Evolutionary conservation across 768 basidiomycete species (phyloP), one percentile per base, ranked within the genome.

Genomic region (Tubosaeta brunneosetosa): DNA sequence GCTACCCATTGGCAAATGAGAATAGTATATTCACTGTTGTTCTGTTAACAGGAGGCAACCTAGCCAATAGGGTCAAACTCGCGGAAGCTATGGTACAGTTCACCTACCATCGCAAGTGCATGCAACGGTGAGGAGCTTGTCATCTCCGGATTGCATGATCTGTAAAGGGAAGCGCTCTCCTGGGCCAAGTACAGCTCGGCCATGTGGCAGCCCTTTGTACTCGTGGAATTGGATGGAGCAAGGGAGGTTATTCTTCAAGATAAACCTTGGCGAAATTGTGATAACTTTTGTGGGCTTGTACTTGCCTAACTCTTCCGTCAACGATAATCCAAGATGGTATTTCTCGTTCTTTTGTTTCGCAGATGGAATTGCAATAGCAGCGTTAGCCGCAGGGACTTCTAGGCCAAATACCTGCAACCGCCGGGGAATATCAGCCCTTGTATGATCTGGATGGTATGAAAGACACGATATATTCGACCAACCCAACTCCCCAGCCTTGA

Each of bases 251-350:
- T 97, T 99, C 69, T 85, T 89, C 59, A 98, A 69, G 56, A 98
- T 73, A 74, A 94, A 98, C 43, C 97, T 83, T 26, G 97, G 97
- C 8, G 89, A 77, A 34, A 98, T 73, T 0, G 90, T 94, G 58
- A 99, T 85, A 59, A 97, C 86, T 72, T 97, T 98, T 26, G 87
- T 88, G 32, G 97, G 74, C 66, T 97, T 97, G 69, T 97, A 98
- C 75, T 97, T 97, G 33, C 97, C 97, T 16, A 86, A 74, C 2
- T 94, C 97, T 69, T 95, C 94, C 14, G 81, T 78, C 83, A 94
- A 98, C 5, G 93, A 94, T 36, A 99, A 61, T 2, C 95, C 97
- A 43, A 91, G 69, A 65, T 94, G 89, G 47, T 85, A 77, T 65
- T 86, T 83, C 44, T 88, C 83, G 3, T 77, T 71, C 56, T 76